Percentiles rank a stretch among this genome's conserved stretches.
phyloP scores from a whole-genome alignment of 768 basidiomycete genomes.

The Lactarius vividus region DNA sequence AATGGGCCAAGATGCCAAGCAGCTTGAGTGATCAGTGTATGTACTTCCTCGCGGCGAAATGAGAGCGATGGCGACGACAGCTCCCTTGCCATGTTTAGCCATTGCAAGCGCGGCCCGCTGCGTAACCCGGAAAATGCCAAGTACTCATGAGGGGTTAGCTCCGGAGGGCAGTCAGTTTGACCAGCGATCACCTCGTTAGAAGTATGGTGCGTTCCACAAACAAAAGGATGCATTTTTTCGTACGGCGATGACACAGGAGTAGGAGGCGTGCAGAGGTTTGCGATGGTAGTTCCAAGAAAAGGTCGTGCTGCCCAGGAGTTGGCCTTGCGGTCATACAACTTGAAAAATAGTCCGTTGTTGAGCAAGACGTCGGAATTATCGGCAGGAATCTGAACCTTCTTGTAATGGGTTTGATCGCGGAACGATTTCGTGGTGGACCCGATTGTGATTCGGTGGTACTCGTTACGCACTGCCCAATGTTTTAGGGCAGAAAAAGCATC shows the following conservation, averaged over 20 bases:
- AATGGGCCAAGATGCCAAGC: conserved; percentile 41
- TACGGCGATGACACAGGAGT: neutral
- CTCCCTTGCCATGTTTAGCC: conserved; percentile 33
- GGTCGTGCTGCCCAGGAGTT: neutral
- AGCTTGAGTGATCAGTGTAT: conserved; percentile 44
- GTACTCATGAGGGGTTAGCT: conserved; percentile 45
- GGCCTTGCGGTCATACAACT: neutral
- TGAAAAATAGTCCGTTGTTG: neutral
- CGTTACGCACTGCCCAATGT: neutral
- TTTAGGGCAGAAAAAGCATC: neutral
- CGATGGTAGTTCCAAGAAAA: neutral
- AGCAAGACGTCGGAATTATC: neutral
- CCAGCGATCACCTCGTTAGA: conserved; percentile 43
- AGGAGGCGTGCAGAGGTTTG: neutral
- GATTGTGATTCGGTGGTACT: neutral
- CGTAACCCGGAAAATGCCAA: conserved; percentile 46
- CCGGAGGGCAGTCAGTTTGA: conserved; percentile 40
- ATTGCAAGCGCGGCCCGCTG: conserved; percentile 44
- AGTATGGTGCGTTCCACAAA: conserved; percentile 22
- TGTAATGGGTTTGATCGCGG: neutral
- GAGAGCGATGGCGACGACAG: conserved; percentile 40
- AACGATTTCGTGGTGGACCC: neutral
- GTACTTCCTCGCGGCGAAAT: conserved; percentile 40
- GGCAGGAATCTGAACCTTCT: neutral
- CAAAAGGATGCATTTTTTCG: neutral